Evolutionary conservation across 2,329 filamentous ascomycete species (phyloP), one percentile per base, ranked within the genome.

Genomic region (Fusarium tricinctum): DNA sequence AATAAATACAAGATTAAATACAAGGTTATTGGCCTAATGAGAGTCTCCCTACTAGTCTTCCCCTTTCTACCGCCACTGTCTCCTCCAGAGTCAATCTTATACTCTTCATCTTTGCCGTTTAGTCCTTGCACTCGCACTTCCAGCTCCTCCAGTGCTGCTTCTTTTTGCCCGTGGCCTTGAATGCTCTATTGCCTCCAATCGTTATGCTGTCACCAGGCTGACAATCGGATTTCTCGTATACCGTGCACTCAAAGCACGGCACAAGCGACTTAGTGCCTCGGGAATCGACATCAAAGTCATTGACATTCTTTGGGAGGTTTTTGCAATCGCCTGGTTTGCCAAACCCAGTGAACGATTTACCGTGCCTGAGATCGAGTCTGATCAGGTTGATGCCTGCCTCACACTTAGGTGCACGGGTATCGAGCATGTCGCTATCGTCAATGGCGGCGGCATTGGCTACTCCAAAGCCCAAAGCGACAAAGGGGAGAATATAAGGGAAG

Each of bases 191-290:
- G 8, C 59, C 59, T 5, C 19, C 35, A 3, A 62, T 4, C 1
- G 8, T 33, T 7, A n/a, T n/a, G n/a, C n/a, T n/a, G n/a, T 42
- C 42, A 13, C 0, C 53, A 2, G 10, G 12, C 7, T 46, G 3
- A 6, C 58, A 62, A 32, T 30, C 23, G 8, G 20, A 12, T 13
- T 4, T 2, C 2, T 42, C 20, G 3, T 35, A 62, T 3, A 62
- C 42, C 15, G 35, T 61, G 19, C 58, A 62, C 8, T 62, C 47
- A 19, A 62, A 62, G 14, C 58, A 62, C 7, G 39, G 19, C 2
- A 62, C 22, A 5, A 54, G 19, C 0, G 56, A 62, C n/a, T 62
- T 62, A 10, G 58, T 54, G 1, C 42, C 9, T 8, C 46, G 28
- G 12, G 56, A 54, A 6, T 30, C 6, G 5, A 19, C 3, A 3